Evolutionary conservation across 306 rosid genomes (phyloP).

Genomic region (Rosa chinensis): DNA sequence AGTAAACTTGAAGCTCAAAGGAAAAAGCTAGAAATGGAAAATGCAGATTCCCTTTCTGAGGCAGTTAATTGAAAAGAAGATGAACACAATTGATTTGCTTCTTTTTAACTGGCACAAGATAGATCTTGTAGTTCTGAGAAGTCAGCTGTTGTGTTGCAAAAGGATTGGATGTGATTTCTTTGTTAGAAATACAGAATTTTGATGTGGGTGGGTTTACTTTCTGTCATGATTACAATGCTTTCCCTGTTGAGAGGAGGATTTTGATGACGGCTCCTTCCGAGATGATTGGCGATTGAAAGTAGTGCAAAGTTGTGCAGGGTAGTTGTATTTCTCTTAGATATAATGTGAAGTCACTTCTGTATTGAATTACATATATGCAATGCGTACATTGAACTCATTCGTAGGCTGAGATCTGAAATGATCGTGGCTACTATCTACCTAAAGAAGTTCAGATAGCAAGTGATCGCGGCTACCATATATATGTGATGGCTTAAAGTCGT

Average conservation of each 20-base stretch:
- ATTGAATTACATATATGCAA: neutral
- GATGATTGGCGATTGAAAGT: neutral
- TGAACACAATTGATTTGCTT: constrained; percentile 6
- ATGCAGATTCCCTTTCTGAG: constrained; percentile 38
- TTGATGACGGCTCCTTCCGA: neutral
- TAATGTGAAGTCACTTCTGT: too few species aligned
- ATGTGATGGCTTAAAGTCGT: too few species aligned
- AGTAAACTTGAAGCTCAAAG: constrained; percentile 64
- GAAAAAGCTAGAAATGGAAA: constrained; percentile 51
- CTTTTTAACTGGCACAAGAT: neutral
- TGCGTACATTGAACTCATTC: too few species aligned
- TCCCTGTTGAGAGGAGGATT: neutral
- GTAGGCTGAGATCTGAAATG: too few species aligned
- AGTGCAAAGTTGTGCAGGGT: neutral
- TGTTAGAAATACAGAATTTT: neutral
- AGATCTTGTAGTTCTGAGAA: neutral
- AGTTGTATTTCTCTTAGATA: neutral
- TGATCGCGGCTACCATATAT: too few species aligned
- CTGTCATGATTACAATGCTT: neutral
- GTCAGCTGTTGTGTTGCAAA: neutral
- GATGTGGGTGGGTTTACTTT: neutral
- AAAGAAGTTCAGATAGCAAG: too few species aligned
- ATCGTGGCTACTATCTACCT: too few species aligned
- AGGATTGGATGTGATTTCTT: neutral
- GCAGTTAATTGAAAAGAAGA: constrained; percentile 38